Percentiles rank a stretch among this genome's conserved stretches.
These are phyloP conservation scores for Senna tora DNA, from an alignment of 306 rosid species.

Conservation along the genomic window DNA sequence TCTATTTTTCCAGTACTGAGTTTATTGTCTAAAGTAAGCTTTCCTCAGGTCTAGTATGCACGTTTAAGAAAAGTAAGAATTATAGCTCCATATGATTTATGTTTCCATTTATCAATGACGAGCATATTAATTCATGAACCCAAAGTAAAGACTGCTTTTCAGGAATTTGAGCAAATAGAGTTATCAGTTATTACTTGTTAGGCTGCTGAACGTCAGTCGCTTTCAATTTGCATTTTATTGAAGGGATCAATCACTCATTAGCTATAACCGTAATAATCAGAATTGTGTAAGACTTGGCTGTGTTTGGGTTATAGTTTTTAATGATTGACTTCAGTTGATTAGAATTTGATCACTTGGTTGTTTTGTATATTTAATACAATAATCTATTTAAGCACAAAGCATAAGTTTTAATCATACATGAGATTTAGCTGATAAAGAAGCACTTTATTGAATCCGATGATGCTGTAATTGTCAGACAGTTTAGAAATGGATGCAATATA, in stretches of 20 bases:
- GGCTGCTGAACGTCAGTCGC: neutral
- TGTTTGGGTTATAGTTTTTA: neutral
- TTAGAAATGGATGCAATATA: neutral
- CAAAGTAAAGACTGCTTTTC: neutral
- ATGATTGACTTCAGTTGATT: neutral
- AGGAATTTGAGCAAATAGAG: neutral
- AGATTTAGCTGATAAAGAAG: neutral
- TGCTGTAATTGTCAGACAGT: too few relatives aligned
- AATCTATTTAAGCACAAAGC: neutral
- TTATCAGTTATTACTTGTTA: too few relatives aligned
- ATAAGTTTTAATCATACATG: neutral
- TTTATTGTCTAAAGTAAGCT: constrained; percentile 17
- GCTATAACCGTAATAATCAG: neutral
- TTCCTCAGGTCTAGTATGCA: neutral
- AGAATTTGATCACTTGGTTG: neutral
- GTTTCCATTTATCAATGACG: neutral
- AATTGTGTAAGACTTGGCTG: neutral
- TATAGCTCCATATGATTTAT: neutral
- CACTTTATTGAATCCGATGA: too few relatives aligned
- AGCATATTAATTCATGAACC: neutral
- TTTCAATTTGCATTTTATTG: neutral
- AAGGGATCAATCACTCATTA: neutral
- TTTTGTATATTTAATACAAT: neutral
- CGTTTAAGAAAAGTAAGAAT: neutral
- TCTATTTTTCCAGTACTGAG: constrained; percentile 10